These are phyloP conservation scores for Clitoria ternatea DNA, from an alignment of 306 rosid genomes.

Conservation along the genomic window DNA sequence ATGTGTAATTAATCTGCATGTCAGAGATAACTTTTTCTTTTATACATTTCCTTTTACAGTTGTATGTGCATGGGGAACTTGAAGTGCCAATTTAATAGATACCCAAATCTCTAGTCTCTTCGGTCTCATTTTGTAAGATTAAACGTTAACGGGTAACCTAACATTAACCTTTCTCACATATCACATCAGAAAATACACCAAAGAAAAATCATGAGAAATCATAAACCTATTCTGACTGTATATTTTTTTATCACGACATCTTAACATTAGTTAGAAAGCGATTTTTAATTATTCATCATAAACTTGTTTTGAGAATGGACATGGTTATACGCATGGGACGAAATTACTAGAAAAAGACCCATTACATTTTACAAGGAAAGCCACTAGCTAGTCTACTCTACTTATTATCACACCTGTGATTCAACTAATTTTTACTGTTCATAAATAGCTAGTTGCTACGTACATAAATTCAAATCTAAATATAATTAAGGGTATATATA, in stretches of 20 bases:
- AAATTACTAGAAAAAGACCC: background rate
- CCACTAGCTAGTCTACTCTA: background rate
- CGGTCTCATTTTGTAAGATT: background rate
- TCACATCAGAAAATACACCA: too few relatives aligned
- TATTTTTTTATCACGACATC: too few relatives aligned
- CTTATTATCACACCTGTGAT: background rate
- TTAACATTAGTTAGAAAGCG: background rate
- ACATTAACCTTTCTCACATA: too few relatives aligned
- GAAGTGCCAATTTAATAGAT: background rate
- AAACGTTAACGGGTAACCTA: background rate
- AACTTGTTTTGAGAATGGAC: background rate
- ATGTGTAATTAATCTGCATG: background rate
- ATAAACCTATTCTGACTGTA: too few relatives aligned
- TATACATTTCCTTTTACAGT: background rate
- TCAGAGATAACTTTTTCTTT: background rate
- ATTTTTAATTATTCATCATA: background rate
- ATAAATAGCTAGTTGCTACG: background rate
- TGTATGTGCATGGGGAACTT: background rate
- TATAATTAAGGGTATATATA: too few relatives aligned
- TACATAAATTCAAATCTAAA: too few relatives aligned
- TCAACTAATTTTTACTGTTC: background rate
- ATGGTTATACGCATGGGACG: background rate
- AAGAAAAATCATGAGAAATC: too few relatives aligned
- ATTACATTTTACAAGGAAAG: background rate
- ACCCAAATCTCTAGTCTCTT: background rate